Conservation (phyloP, 176 grass and related monocot species). For the Pontederia crassipes region DNA sequence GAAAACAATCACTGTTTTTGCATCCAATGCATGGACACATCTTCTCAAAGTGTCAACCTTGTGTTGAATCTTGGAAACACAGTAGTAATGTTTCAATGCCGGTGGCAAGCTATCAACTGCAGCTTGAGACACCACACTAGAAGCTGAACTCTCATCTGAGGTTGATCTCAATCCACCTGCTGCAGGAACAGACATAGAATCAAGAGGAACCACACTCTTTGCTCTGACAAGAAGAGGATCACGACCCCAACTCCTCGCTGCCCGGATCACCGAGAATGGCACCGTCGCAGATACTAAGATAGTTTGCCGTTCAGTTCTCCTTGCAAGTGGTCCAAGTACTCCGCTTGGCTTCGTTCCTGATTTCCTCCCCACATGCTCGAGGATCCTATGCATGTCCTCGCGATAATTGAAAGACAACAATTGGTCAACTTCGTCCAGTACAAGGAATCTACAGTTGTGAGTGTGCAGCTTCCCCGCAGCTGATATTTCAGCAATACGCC, state of each 20-base stretch:
- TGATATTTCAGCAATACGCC: conserved; percentile 88
- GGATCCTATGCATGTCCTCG: conserved; percentile 90
- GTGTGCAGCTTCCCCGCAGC: conserved; percentile 79
- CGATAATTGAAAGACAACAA: conserved; percentile 90
- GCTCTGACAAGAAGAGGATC: conserved; percentile 78
- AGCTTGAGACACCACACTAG: conserved; percentile 45
- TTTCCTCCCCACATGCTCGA: conserved; percentile 81
- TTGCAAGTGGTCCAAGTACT: conserved; percentile 71
- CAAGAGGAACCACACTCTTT: conserved; percentile 65
- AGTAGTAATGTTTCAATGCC: conserved; percentile 71
- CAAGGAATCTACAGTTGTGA: conserved; percentile 68
- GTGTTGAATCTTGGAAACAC: conserved; percentile 67
- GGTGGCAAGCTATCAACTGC: conserved; percentile 75
- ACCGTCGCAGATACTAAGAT: conserved; percentile 86
- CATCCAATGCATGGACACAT: conserved; percentile 71
- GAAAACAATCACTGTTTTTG: conserved; percentile 71
- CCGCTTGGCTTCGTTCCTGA: conserved; percentile 30
- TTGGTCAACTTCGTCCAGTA: conserved; percentile 93
- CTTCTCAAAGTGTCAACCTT: conserved; percentile 86
- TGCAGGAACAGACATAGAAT: conserved; percentile 29
- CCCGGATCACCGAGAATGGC: conserved; percentile 85
- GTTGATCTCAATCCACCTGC: conserved; percentile 21
- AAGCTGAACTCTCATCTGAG: conserved; percentile 20
- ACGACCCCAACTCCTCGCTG: conserved; percentile 72
- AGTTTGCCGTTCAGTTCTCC: conserved; percentile 63